Conservation (phyloP, 768 basidiomycete species). For the Suillus clintonianus region DNA sequence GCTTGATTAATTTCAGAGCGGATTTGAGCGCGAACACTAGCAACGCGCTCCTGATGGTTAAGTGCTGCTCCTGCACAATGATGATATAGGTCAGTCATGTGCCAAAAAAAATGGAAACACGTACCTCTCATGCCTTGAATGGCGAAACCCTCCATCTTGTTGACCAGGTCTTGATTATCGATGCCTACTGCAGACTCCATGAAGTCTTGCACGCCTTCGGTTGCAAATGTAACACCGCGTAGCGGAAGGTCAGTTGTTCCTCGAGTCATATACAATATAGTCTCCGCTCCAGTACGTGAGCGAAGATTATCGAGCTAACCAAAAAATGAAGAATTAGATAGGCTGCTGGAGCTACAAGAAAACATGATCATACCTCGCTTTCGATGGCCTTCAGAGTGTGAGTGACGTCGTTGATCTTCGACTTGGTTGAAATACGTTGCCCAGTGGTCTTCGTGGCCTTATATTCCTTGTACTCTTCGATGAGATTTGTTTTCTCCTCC, state of each 20-base stretch:
- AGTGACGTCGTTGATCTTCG: conserved; percentile 11
- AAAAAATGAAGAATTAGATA: neutral
- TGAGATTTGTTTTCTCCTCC: neutral
- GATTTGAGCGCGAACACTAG: neutral
- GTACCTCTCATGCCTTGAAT: conserved; percentile 8
- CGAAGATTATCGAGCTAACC: conserved; percentile 3
- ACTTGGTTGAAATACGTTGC: conserved; percentile 3
- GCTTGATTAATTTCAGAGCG: neutral
- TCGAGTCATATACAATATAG: conserved; percentile 1
- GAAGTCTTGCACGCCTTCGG: conserved; percentile 3
- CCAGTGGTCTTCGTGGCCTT: neutral
- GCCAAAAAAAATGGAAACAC: neutral
- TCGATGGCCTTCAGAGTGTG: conserved; percentile 2
- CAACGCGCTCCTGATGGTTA: conserved; percentile 3
- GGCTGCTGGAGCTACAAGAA: neutral
- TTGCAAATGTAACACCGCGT: conserved; percentile 1
- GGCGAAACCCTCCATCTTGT: conserved; percentile 8
- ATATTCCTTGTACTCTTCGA: neutral
- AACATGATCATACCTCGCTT: conserved; percentile 3
- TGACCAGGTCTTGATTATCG: conserved; percentile 5
- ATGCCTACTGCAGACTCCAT: conserved; percentile 8
- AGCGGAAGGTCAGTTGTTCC: conserved; percentile 5
- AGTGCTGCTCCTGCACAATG: neutral
- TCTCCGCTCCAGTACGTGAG: conserved; percentile 7
- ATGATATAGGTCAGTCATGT: neutral